Evolutionary conservation across 75 land plant genomes (phyloP).

Genomic region (Selaginella moellendorffii): DNA sequence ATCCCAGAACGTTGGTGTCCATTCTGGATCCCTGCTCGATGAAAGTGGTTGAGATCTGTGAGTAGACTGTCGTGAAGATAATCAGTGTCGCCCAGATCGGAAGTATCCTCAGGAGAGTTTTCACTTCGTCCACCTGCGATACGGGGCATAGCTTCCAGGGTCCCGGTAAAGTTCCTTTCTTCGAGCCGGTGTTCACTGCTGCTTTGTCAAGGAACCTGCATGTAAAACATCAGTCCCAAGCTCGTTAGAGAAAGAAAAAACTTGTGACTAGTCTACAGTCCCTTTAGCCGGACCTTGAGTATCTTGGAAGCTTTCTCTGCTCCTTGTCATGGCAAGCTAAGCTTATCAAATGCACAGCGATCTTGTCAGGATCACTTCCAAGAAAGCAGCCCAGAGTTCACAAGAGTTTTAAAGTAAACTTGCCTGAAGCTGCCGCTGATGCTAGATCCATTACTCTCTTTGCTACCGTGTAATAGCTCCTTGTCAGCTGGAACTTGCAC

Average conservation of each 20-base stretch:
- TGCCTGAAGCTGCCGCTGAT: no score
- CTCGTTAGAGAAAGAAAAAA: not conserved
- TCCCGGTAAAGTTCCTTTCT: not conserved
- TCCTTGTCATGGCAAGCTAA: not conserved
- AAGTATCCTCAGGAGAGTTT: conserved; percentile 3
- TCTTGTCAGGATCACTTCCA: not conserved
- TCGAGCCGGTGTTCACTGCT: not conserved
- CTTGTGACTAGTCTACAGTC: not conserved
- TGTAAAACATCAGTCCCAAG: not conserved
- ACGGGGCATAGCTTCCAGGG: not conserved
- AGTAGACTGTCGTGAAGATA: not conserved
- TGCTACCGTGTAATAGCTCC: not conserved
- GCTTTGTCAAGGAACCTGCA: conserved; percentile 8
- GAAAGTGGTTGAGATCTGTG: conserved; percentile 1
- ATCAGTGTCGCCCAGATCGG: conserved; percentile 2
- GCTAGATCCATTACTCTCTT: not conserved
- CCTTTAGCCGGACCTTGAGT: not conserved
- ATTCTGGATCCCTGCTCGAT: not conserved
- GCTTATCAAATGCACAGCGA: not conserved
- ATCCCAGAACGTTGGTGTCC: conserved; percentile 8
- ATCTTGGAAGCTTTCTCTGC: not conserved
- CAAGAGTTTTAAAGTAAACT: no score
- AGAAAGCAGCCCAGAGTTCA: not conserved
- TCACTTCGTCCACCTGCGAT: conserved; percentile 5
- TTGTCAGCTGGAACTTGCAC: not conserved